These are phyloP conservation scores for Stagonosporopsis rhizophila DNA, from an alignment of 2,329 filamentous ascomycete genomes.

Conservation along the genomic window DNA sequence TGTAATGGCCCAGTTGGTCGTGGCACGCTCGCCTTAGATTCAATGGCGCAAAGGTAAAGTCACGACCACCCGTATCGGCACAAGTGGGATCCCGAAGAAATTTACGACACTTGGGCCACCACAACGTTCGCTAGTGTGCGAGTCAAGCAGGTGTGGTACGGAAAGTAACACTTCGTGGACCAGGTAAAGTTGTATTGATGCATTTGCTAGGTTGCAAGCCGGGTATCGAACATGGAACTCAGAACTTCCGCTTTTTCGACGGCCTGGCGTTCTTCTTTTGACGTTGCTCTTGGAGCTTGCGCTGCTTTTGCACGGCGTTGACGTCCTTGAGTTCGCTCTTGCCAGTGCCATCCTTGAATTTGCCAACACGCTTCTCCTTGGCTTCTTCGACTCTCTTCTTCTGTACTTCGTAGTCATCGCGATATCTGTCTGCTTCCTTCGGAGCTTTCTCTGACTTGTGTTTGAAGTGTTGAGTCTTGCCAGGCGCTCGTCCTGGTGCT, in stretches of 20 bases:
- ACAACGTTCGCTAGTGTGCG: constrained; percentile 17
- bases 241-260: constrained; percentile 63
- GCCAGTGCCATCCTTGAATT: constrained; percentile 73
- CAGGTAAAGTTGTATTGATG: constrained; percentile 17
- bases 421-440: constrained; percentile 89
- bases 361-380: constrained; percentile 80
- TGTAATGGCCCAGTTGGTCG: constrained; percentile 4
- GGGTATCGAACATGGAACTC: constrained; percentile 29
- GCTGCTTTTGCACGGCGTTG: constrained; percentile 84
- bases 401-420: constrained; percentile 87
- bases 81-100: constrained; percentile 4
- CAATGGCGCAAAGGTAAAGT: constrained; percentile 1
- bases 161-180: constrained; percentile 2
- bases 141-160: constrained; percentile 2
- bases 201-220: constrained; percentile 16
- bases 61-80: constrained; percentile 1
- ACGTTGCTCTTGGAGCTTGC: constrained; percentile 77
- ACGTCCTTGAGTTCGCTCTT: constrained; percentile 82
- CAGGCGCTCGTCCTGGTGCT: constrained; percentile 40
- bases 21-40: constrained; percentile 6
- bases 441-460: constrained; percentile 89
- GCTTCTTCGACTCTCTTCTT: constrained; percentile 91
- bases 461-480: constrained; percentile 62
- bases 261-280: constrained; percentile 90
- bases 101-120: neutral